These are phyloP conservation scores for Wickerhamiella dianesei DNA, from an alignment of 805 yeast genomes.

Conservation along the genomic window DNA sequence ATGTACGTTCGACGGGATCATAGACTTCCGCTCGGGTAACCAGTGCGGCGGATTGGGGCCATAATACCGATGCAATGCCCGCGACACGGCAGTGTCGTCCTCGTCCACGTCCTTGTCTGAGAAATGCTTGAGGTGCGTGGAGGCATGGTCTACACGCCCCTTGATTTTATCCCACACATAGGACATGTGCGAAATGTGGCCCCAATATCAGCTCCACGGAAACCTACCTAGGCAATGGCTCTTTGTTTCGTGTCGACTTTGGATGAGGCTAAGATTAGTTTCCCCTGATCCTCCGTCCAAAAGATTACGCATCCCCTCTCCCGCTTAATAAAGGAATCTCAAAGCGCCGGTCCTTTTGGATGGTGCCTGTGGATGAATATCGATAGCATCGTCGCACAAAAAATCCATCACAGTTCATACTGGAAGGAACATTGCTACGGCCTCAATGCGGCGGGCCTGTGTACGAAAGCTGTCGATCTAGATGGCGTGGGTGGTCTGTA, in stretches of 20 bases:
- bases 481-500: constrained; percentile 47
- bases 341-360: too few species aligned
- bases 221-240: too few species aligned
- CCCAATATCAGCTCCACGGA: too few species aligned
- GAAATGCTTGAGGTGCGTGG: constrained; percentile 19
- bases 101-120: constrained; percentile 31
- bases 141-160: constrained; percentile 19
- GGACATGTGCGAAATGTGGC: not conserved
- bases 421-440: constrained; percentile 46
- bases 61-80: constrained; percentile 33
- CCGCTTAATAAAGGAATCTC: too few species aligned
- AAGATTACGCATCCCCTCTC: too few species aligned
- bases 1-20: constrained; percentile 7
- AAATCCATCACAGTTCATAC: constrained; percentile 41
- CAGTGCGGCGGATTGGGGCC: constrained; percentile 22
- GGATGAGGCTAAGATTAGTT: too few species aligned
- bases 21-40: constrained; percentile 14
- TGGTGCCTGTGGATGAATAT: constrained; percentile 18
- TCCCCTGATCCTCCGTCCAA: too few species aligned
- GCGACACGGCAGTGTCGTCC: constrained; percentile 33
- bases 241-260: too few species aligned
- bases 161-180: constrained; percentile 22
- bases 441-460: constrained; percentile 35
- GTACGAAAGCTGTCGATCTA: constrained; percentile 36
- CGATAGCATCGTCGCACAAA: constrained; percentile 45